Conservation (phyloP, 495 filamentous ascomycete genomes). For the Evernia prunastri region DNA sequence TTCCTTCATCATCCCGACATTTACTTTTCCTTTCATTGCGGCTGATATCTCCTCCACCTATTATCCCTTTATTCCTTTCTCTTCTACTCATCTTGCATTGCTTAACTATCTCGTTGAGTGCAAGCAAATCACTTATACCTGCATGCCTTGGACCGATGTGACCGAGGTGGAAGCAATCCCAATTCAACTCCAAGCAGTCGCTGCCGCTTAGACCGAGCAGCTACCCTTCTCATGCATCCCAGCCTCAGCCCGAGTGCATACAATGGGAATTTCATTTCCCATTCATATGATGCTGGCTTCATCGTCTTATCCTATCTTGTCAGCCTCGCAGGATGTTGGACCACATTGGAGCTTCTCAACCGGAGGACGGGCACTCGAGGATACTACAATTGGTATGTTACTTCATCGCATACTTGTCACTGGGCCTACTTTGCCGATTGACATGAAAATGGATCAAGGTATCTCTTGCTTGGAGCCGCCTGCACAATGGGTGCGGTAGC, state of each 20-base stretch:
- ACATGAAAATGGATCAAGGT: slow-evolving; percentile 40
- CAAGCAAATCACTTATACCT: neutral
- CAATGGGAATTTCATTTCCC: slow-evolving; percentile 40
- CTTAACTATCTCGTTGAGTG: neutral
- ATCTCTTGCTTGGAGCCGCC: slow-evolving; percentile 63
- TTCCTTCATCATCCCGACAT: neutral
- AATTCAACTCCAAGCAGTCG: neutral
- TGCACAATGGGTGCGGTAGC: slow-evolving; percentile 74
- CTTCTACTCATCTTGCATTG: neutral
- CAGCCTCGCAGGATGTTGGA: slow-evolving; percentile 67
- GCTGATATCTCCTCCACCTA: neutral
- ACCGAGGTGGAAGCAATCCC: neutral
- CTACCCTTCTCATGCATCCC: neutral
- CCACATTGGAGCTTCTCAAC: slow-evolving; percentile 77
- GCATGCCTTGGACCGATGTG: no score
- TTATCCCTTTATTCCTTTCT: no score
- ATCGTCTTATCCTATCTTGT: slow-evolving; percentile 72
- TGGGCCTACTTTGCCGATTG: neutral
- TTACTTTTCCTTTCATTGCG: neutral
- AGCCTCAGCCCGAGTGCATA: neutral
- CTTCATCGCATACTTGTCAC: no score
- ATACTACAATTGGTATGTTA: slow-evolving; percentile 58
- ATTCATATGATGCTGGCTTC: slow-evolving; percentile 54
- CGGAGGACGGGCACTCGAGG: slow-evolving; percentile 62
- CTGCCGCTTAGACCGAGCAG: neutral